Evolutionary conservation across 176 grass and related monocot genomes (phyloP).

Genomic region (Paspalum vaginatum): DNA sequence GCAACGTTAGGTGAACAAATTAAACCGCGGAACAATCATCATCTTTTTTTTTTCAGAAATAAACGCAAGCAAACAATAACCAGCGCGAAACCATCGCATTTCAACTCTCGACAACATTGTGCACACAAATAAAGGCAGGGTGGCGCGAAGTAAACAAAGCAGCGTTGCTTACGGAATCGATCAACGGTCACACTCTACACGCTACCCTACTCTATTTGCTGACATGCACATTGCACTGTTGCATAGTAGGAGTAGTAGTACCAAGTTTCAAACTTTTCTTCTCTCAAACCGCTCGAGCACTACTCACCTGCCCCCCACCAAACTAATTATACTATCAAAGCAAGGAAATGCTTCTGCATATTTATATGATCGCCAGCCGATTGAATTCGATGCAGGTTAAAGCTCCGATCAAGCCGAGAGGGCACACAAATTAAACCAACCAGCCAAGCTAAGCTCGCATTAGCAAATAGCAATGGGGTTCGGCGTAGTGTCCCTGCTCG

Average conservation of each 20-base stretch:
- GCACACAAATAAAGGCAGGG: too few relatives aligned
- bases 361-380: too few relatives aligned
- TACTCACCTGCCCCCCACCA: not conserved
- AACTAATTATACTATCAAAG: not conserved
- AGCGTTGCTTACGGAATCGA: too few relatives aligned
- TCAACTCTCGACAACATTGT: too few relatives aligned
- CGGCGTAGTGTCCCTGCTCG: conserved; percentile 59
- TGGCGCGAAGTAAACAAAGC: too few relatives aligned
- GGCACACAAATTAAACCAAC: not conserved
- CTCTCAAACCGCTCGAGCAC: not conserved
- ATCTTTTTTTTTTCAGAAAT: not conserved
- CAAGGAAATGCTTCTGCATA: not conserved
- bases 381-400: not conserved
- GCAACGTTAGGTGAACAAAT: not conserved
- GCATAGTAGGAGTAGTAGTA: not conserved
- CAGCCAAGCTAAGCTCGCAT: not conserved
- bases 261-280: not conserved
- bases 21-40: too few relatives aligned
- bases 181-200: too few relatives aligned
- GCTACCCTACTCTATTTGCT: too few relatives aligned
- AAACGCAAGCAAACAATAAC: not conserved
- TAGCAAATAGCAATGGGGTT: conserved; percentile 53
- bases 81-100: too few relatives aligned
- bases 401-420: not conserved
- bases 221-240: not conserved